Base-by-base conservation (phyloP, 495 filamentous ascomycete genomes). In the Cenococcum geophilum region DNA sequence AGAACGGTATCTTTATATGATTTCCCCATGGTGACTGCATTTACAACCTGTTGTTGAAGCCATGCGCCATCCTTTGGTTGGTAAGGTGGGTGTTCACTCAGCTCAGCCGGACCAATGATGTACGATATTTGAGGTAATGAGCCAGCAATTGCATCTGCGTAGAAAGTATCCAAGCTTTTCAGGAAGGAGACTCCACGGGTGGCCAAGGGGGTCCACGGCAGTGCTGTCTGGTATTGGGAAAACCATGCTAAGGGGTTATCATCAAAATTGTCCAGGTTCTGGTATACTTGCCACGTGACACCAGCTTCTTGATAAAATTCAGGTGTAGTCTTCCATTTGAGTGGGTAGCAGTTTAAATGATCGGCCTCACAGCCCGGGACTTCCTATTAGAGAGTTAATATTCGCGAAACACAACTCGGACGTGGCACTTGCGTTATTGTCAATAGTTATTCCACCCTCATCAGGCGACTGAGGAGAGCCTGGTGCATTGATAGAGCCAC, bases 221-320 rank as follows among this genome's bases (percentile, higher is more conserved):
- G 66, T 62, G 1, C 79, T 0, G 75, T 72, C 60, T 82, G 80
- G 69, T 71, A 82, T 64, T 81, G 80, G n/a, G 74, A 27, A 61
- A 83, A 83, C 78, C 78, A 79, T 25, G 78, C 76, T 12, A 80
- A 64, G 8, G 79, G 77, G 61, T 82, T 81, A 58, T 82, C 80
- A 49, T 81, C 80, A 47, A 81, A 81, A 67, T 82, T 82, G 67
- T 83, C 74, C 1, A 58, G 73, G 59, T 81, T 77, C 62, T 83
- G 80, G 59, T 75, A 83, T 6, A 81, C 63, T 60, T 80, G 79
- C 80, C 80, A 83, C 0, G 75, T 73, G 18, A 80, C 76, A n/a
- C 77, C 78, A 11, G 78, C 77, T 8, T 78, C 72, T 66, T 82
- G 70, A 62, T 81, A 81, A 59, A 74, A 72, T 45, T 83, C 80